Percentiles rank a stretch among this genome's conserved stretches.
Conservation (phyloP, 2,329 filamentous ascomycete species). For the Blastomyces parvus region DNA sequence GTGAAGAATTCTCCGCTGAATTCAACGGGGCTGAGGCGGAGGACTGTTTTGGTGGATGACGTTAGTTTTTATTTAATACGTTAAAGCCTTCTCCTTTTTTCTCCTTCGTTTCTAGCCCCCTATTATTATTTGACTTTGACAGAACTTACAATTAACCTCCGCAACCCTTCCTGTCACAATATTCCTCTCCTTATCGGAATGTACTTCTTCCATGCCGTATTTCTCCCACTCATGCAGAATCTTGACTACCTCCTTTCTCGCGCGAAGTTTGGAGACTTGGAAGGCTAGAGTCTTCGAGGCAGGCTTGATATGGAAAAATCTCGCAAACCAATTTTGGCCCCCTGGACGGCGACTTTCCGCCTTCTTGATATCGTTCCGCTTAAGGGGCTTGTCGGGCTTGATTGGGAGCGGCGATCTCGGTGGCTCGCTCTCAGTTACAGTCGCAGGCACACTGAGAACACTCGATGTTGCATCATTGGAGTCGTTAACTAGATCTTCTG, state of each 20-base stretch:
- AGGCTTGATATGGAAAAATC: constrained; percentile 82
- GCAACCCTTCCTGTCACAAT: constrained; percentile 70
- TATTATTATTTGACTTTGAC: neutral
- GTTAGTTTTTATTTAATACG: neutral
- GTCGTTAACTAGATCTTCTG: constrained; percentile 14
- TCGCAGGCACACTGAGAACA: constrained; percentile 12
- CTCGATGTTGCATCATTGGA: constrained; percentile 16
- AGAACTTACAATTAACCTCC: constrained; percentile 62
- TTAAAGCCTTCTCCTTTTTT: neutral
- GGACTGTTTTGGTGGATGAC: constrained; percentile 41
- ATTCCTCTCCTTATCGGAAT: constrained; percentile 68
- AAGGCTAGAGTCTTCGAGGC: constrained; percentile 68
- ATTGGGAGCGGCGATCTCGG: neutral
- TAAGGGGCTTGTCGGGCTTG: neutral
- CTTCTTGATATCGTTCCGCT: neutral
- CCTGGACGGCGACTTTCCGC: neutral
- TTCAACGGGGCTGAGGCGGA: constrained; percentile 76
- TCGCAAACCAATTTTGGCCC: constrained; percentile 72
- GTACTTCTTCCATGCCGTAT: constrained; percentile 70
- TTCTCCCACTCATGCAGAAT: constrained; percentile 70
- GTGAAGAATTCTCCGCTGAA: constrained; percentile 84
- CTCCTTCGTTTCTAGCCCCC: neutral
- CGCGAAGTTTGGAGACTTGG: constrained; percentile 58
- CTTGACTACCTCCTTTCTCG: constrained; percentile 65
- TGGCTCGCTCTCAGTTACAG: neutral